Conservation (phyloP, 139 green algal genomes). For the Monoraphidium neglectum region DNA sequence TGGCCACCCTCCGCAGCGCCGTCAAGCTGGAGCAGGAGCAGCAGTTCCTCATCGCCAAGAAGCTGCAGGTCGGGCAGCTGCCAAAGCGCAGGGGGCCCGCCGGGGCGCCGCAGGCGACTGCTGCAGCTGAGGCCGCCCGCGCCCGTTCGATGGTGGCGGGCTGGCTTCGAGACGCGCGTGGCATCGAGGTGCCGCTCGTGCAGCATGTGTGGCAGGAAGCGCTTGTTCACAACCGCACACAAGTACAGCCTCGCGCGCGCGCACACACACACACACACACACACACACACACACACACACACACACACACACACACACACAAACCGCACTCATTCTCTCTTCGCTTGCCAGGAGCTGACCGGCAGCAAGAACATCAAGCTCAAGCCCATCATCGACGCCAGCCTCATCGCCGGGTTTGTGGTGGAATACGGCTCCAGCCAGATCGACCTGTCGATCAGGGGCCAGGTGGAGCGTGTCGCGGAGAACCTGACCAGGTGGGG, state of each 20-base stretch:
- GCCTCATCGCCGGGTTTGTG: constrained; percentile 96
- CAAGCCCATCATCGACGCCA: constrained; percentile 93
- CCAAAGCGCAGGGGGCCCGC: too few species aligned
- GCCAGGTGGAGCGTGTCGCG: constrained; percentile 85
- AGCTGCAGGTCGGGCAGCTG: too few species aligned
- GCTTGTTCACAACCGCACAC: too few species aligned
- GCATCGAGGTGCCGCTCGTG: too few species aligned
- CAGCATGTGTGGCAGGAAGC: too few species aligned
- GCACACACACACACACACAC: too few species aligned
- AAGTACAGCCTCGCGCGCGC: too few species aligned
- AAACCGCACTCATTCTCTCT: too few species aligned
- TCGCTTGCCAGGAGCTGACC: constrained; percentile 96
- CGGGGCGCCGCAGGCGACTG: too few species aligned
- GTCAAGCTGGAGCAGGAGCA: constrained; percentile 99
- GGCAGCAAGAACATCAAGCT: constrained; percentile 99
- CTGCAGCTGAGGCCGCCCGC: too few species aligned
- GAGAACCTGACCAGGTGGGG: constrained; percentile 36
- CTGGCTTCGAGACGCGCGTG: too few species aligned
- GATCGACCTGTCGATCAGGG: constrained; percentile 97
- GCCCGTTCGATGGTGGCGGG: too few species aligned
- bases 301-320: constrained; percentile 56
- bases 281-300: neutral
- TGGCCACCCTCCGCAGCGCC: constrained; percentile 91
- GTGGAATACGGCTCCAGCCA: constrained; percentile 92
- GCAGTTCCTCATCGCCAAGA: constrained; percentile 99